Evolutionary conservation across 441 rosid genomes (phyloP).

Genomic region (Monsonia emarginata): DNA sequence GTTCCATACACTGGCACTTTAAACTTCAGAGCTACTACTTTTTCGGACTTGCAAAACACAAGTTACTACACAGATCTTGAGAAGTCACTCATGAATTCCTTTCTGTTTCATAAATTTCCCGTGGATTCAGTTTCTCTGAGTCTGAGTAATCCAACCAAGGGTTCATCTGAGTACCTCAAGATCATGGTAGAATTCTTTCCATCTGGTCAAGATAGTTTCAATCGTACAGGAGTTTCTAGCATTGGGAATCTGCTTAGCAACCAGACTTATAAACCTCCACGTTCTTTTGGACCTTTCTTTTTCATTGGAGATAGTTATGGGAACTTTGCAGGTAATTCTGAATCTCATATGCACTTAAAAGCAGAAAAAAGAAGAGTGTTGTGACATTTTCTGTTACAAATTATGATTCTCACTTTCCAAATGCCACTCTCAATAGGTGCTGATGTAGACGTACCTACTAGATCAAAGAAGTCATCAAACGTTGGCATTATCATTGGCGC

Average conservation of each 20-base stretch:
- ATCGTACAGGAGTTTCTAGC: slow-evolving; percentile 16
- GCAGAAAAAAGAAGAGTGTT: too few species aligned
- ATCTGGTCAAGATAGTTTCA: slow-evolving; percentile 25
- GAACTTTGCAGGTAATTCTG: slow-evolving; percentile 32
- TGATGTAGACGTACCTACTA: slow-evolving; percentile 8
- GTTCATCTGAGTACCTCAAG: slow-evolving; percentile 23
- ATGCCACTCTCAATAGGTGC: not conserved
- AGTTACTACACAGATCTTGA: slow-evolving; percentile 26
- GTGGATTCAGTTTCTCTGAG: slow-evolving; percentile 42
- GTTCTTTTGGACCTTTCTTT: slow-evolving; percentile 40
- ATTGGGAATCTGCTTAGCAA: slow-evolving; percentile 39
- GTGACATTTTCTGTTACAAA: not conserved
- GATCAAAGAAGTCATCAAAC: slow-evolving; percentile 29
- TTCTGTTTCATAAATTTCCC: slow-evolving; percentile 27
- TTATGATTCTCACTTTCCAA: not conserved
- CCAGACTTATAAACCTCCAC: slow-evolving; percentile 48
- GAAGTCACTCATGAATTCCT: slow-evolving; percentile 11
- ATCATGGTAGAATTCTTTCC: slow-evolving; percentile 49
- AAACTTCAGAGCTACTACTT: slow-evolving; percentile 47
- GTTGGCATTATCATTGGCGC: slow-evolving; percentile 48
- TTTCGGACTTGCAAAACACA: slow-evolving; percentile 35
- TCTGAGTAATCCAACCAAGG: slow-evolving; percentile 40
- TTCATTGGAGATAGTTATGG: slow-evolving; percentile 24
- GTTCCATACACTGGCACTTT: slow-evolving; percentile 50
- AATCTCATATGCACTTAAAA: not conserved